Conservation (phyloP, 192 early-diverging fungal species). For the Coemansia sp. region DNA sequence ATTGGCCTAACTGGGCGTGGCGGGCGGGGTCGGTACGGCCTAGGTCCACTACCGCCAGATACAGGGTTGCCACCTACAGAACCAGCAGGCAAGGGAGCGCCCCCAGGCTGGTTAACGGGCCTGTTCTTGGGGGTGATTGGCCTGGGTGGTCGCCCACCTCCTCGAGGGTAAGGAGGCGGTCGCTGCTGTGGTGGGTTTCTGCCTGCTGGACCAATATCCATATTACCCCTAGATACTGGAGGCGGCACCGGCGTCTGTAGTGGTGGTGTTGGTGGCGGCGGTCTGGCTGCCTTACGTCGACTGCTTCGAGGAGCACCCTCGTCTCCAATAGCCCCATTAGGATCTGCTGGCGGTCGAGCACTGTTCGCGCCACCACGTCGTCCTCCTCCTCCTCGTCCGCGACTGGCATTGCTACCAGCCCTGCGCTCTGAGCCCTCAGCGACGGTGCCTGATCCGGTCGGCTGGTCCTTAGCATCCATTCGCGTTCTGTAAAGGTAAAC, state of each 20-base stretch:
- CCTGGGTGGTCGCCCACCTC: background rate
- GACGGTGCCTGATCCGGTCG: background rate
- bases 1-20: conserved; percentile 1
- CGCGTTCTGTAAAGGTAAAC: background rate
- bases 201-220: background rate
- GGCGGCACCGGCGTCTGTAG: background rate
- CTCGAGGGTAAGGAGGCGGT: background rate
- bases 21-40: background rate
- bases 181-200: background rate
- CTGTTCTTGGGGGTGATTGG: conserved; percentile 1
- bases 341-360: background rate
- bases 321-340: background rate
- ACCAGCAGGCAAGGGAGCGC: background rate
- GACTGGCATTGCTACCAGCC: background rate
- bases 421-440: background rate
- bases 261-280: background rate
- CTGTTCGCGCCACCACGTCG: background rate
- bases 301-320: conserved; percentile 1
- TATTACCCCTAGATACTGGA: background rate
- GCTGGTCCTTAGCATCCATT: conserved; percentile 11
- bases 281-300: background rate
- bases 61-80: background rate
- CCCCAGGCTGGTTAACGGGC: background rate
- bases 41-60: background rate
- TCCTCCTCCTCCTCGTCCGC: conserved; percentile 1